Evolutionary conservation across 345 rosid species (phyloP).

Genomic region (Eutrema heterophyllum): DNA sequence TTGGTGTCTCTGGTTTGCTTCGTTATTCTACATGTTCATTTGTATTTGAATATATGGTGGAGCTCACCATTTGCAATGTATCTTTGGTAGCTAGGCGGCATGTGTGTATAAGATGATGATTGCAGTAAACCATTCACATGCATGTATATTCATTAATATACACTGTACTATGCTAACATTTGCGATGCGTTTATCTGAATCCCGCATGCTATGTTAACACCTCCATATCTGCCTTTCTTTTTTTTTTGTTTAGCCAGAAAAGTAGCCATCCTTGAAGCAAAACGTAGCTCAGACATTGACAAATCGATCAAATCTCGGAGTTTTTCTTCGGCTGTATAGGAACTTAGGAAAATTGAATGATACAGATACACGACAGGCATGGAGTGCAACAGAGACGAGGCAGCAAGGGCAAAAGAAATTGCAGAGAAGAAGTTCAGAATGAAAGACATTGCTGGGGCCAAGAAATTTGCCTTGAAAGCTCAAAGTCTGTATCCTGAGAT

Average conservation of each 20-base stretch:
- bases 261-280: slow-evolving; percentile 1
- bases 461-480: slow-evolving; percentile 66
- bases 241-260: not conserved
- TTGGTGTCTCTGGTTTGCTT: not conserved
- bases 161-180: not conserved
- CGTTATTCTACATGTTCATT: not conserved
- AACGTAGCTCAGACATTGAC: not conserved
- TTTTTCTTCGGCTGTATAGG: not conserved
- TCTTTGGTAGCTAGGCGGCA: not conserved
- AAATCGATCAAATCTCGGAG: not conserved
- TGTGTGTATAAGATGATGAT: not conserved
- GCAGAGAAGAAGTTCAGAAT: slow-evolving; percentile 55
- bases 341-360: not conserved
- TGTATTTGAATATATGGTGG: not conserved
- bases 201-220: not conserved
- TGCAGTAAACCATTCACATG: not conserved
- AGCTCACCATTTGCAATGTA: not conserved
- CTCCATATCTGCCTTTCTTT: not conserved
- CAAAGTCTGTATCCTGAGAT: slow-evolving; percentile 57
- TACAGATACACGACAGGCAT: slow-evolving; percentile 23
- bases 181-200: not conserved
- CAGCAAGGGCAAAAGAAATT: slow-evolving; percentile 57
- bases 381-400: slow-evolving; percentile 76
- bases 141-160: not conserved
- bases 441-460: slow-evolving; percentile 51